A percentile compares a stretch with the other conserved stretches of the same genome.
These are phyloP conservation scores for Ogataea nakhonphanomensis DNA, from an alignment of 805 yeast genomes.

Conservation along the genomic window DNA sequence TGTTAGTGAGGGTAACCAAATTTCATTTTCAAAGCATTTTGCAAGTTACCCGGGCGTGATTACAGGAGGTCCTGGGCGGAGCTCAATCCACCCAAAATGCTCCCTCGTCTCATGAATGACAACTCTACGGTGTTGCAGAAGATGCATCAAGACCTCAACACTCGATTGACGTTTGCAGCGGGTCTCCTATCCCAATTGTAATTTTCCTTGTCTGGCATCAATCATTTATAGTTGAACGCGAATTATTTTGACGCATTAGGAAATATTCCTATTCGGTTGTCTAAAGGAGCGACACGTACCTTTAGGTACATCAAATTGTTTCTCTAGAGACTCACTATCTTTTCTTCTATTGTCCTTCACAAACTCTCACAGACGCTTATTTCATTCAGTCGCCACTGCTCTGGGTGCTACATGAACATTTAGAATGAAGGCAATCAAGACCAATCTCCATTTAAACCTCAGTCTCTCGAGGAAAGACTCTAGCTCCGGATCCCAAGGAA, in stretches of 20 bases:
- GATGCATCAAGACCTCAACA: background rate
- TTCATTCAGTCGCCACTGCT: constrained; percentile 3
- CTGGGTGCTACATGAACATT: constrained; percentile 6
- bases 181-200: too few relatives aligned
- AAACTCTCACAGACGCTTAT: constrained; percentile 9
- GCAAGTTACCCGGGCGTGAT: constrained; percentile 5
- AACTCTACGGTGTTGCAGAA: background rate
- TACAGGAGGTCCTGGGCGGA: background rate
- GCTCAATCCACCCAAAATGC: background rate
- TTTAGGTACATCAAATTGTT: constrained; percentile 7
- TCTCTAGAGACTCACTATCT: constrained; percentile 6
- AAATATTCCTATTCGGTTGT: constrained; percentile 9
- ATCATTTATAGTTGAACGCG: background rate
- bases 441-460: constrained; percentile 25
- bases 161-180: too few relatives aligned
- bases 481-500: constrained; percentile 7
- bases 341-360: constrained; percentile 10
- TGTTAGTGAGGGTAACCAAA: constrained; percentile 11
- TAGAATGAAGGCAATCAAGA: constrained; percentile 27
- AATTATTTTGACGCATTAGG: constrained; percentile 8
- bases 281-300: constrained; percentile 12
- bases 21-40: constrained; percentile 1
- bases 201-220: background rate
- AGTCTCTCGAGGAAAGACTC: constrained; percentile 22
- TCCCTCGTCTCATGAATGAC: too few relatives aligned